Percentiles rank a stretch among this genome's conserved stretches.
Evolutionary conservation across 768 basidiomycete genomes (phyloP).

Genomic region (Rhizopogon vulgaris): DNA sequence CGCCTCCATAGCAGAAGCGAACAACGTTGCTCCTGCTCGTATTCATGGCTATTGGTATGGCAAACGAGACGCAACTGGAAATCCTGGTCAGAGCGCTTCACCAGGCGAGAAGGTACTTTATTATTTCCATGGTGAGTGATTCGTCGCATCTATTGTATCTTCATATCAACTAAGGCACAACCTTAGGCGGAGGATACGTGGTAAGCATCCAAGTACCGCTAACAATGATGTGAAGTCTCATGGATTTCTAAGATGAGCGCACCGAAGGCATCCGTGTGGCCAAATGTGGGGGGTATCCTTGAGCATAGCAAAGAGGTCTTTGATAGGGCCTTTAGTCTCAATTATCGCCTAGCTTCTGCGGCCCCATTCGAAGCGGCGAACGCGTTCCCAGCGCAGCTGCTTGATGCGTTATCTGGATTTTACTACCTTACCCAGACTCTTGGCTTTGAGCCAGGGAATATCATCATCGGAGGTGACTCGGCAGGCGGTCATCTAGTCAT

Average conservation of each 20-base stretch:
- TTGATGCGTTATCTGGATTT: slow-evolving; percentile 49
- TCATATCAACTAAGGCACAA: background rate
- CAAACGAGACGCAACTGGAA: slow-evolving; percentile 8
- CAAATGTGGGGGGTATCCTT: slow-evolving; percentile 7
- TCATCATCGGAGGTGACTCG: slow-evolving; percentile 47
- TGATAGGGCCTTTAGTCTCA: slow-evolving; percentile 32
- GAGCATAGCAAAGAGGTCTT: slow-evolving; percentile 2
- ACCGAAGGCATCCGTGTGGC: background rate
- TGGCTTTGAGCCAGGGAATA: slow-evolving; percentile 34
- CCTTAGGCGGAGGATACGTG: slow-evolving; percentile 4
- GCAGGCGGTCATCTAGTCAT: slow-evolving; percentile 48
- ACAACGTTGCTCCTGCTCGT: slow-evolving; percentile 19
- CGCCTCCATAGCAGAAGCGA: slow-evolving; percentile 19
- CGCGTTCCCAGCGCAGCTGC: slow-evolving; percentile 47
- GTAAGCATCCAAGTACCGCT: background rate
- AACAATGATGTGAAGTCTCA: background rate
- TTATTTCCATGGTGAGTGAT: slow-evolving; percentile 22
- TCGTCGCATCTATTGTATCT: background rate
- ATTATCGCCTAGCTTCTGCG: slow-evolving; percentile 40
- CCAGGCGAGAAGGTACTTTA: slow-evolving; percentile 29
- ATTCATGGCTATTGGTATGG: slow-evolving; percentile 34
- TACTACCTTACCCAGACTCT: slow-evolving; percentile 39
- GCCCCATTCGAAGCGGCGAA: slow-evolving; percentile 22
- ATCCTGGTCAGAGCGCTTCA: slow-evolving; percentile 14
- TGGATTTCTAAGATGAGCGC: background rate